These are phyloP conservation scores for Camellia granthamiana DNA, from an alignment of 148 eudicot species.

Conservation along the genomic window DNA sequence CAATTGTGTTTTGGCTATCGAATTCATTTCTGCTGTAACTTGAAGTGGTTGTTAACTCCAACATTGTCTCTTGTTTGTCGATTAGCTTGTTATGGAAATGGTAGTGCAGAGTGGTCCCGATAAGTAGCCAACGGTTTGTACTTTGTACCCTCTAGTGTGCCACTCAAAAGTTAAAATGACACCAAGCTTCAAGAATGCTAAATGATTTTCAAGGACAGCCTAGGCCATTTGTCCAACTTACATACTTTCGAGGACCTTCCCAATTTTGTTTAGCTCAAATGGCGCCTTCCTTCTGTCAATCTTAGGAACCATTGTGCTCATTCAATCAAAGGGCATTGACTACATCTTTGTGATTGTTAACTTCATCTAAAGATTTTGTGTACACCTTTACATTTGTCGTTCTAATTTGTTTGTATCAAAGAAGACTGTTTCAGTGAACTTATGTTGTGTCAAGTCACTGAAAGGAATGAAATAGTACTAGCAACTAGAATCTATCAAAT, in stretches of 20 bases:
- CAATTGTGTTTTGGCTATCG: not conserved
- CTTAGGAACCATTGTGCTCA: not conserved
- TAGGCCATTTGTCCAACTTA: not conserved
- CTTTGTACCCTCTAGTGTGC: not conserved
- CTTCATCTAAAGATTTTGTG: not conserved
- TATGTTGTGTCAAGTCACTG: no score
- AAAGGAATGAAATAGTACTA: not conserved
- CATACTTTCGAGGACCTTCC: not conserved
- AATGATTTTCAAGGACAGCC: not conserved
- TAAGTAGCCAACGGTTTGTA: not conserved
- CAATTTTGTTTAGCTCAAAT: not conserved
- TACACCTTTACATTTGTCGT: not conserved
- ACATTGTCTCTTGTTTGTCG: not conserved
- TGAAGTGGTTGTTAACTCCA: not conserved
- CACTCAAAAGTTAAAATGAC: not conserved
- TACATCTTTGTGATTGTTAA: not conserved
- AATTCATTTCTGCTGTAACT: constrained; percentile 2
- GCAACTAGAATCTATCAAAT: not conserved
- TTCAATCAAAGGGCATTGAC: constrained; percentile 6
- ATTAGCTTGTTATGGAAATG: not conserved
- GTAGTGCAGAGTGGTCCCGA: not conserved
- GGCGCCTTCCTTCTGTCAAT: no score
- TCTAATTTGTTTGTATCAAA: not conserved
- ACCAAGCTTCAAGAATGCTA: not conserved
- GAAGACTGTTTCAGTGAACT: not conserved